A percentile compares a stretch with the other conserved stretches of the same genome.
phyloP scores from a whole-genome alignment of 306 rosid species.

The Quercus robur region DNA sequence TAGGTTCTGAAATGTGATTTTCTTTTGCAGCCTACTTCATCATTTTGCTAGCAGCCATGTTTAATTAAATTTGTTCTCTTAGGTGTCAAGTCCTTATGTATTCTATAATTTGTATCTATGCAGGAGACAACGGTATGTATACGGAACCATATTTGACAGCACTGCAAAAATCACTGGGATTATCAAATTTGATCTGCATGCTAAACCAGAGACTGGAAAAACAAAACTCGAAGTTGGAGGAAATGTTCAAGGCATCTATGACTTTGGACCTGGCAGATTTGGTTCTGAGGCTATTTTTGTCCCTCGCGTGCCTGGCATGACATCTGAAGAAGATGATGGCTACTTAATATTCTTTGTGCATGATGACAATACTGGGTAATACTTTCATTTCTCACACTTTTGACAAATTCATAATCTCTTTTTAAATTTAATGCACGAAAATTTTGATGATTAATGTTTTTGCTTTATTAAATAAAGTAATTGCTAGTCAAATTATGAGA shows the following conservation, averaged over 20 bases:
- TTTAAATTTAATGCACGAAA: not conserved
- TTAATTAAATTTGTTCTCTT: not conserved
- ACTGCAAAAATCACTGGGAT: conserved; percentile 68
- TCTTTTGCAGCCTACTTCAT: not conserved
- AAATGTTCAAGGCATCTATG: conserved; percentile 71
- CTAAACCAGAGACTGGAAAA: conserved; percentile 58
- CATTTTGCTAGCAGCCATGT: not conserved
- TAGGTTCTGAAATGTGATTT: not conserved
- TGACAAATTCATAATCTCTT: not conserved
- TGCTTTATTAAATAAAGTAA: not conserved
- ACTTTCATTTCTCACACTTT: conserved; percentile 2
- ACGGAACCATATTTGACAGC: conserved; percentile 71
- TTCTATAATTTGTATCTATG: conserved; percentile 6
- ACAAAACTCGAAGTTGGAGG: conserved; percentile 77
- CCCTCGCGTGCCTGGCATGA: conserved; percentile 59
- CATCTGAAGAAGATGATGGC: conserved; percentile 92
- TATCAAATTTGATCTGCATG: conserved; percentile 81
- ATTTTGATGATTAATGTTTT: not conserved
- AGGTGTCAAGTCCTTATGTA: not conserved
- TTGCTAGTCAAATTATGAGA: not conserved
- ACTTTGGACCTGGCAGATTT: conserved; percentile 73
- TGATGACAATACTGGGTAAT: conserved; percentile 72
- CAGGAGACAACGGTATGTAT: conserved; percentile 80
- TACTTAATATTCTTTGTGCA: conserved; percentile 78
- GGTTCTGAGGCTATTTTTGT: conserved; percentile 90